phyloP scores from a whole-genome alignment of 768 basidiomycete species.

The Tylopilus plumbeoviolaceoides region DNA sequence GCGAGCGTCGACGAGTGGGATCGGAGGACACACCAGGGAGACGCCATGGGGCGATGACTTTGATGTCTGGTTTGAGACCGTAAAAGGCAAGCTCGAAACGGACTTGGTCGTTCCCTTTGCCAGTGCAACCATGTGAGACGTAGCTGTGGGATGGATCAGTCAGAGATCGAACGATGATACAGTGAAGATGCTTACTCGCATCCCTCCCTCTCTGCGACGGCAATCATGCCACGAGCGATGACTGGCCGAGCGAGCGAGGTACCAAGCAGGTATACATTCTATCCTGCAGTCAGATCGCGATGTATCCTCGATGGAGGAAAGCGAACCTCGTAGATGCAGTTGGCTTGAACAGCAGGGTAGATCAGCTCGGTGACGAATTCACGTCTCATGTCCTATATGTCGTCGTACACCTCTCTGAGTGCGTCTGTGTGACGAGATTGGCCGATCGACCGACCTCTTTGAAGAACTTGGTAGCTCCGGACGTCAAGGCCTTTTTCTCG shows the following conservation, averaged over 20 bases:
- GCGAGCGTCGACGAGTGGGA: background rate
- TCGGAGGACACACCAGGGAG: conserved; percentile 60
- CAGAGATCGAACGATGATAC: background rate
- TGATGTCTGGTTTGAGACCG: conserved; percentile 96
- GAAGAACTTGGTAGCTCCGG: conserved; percentile 97
- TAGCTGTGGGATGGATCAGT: conserved; percentile 46
- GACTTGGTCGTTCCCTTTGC: conserved; percentile 99
- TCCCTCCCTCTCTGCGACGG: conserved; percentile 80
- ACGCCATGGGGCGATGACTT: conserved; percentile 98
- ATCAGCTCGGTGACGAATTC: conserved; percentile 97
- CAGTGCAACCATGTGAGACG: conserved; percentile 98
- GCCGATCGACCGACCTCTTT: conserved; percentile 54
- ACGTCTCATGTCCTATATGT: conserved; percentile 80
- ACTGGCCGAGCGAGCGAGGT: conserved; percentile 98
- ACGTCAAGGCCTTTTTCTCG: conserved; percentile 78
- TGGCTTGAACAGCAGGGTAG: conserved; percentile 97
- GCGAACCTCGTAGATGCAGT: conserved; percentile 94
- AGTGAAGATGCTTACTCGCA: conserved; percentile 74
- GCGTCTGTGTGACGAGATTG: background rate
- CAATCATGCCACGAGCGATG: conserved; percentile 99
- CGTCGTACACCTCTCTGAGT: background rate
- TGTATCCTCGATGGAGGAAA: background rate
- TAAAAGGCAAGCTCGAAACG: conserved; percentile 99
- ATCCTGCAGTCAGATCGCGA: conserved; percentile 1
- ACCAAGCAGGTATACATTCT: conserved; percentile 96